Percentiles rank a stretch among this genome's conserved stretches.
phyloP scores from a whole-genome alignment of 140 eudicot genomes.

The Anethum foeniculum region DNA sequence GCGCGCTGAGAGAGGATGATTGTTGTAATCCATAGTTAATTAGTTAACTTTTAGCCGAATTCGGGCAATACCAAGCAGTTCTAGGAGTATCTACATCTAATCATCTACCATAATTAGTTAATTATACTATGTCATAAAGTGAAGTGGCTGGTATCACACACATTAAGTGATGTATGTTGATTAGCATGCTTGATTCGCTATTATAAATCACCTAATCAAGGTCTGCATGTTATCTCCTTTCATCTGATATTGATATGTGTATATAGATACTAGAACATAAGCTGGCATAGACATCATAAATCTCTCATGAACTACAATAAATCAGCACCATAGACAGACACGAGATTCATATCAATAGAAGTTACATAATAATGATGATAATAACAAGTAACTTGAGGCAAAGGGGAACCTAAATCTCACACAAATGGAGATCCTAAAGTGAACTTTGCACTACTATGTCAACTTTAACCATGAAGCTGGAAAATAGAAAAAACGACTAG shows the following conservation, averaged over 20 bases:
- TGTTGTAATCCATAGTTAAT: neutral
- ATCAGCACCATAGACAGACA: neutral
- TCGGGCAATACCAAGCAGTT: too few species aligned
- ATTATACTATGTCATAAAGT: too few species aligned
- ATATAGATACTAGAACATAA: neutral
- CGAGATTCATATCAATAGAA: neutral
- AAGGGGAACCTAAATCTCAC: neutral
- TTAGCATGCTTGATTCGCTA: neutral
- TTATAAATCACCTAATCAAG: neutral
- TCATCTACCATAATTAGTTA: too few species aligned
- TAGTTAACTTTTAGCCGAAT: too few species aligned
- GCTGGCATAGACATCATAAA: neutral
- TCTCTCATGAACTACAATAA: neutral
- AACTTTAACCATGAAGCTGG: neutral
- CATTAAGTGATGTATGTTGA: neutral
- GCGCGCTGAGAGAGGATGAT: neutral
- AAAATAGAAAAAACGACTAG: neutral
- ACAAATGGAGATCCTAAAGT: neutral
- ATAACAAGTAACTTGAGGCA: neutral
- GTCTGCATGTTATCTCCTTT: neutral
- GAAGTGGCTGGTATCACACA: neutral
- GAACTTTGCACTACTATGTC: neutral
- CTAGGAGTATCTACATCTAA: too few species aligned
- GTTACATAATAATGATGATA: neutral
- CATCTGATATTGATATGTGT: neutral